Percentiles rank a stretch among this genome's conserved stretches.
Conservation (phyloP, 2,329 filamentous ascomycete species). For the Diaporthe vaccinii region DNA sequence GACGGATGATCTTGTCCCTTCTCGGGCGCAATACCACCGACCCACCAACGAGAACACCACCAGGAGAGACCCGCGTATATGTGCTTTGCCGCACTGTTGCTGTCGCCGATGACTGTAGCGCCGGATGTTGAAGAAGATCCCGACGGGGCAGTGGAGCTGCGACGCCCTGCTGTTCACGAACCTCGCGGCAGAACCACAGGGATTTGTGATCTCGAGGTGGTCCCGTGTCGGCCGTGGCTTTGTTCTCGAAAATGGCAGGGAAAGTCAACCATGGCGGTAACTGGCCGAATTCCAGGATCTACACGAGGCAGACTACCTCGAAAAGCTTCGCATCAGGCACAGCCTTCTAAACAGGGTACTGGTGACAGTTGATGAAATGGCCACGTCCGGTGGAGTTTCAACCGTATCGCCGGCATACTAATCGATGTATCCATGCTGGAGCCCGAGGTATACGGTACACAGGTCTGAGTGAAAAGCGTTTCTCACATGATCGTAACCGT, state of each 20-base stretch:
- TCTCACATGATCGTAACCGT: neutral
- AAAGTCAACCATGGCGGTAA: conserved; percentile 5
- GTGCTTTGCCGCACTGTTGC: neutral
- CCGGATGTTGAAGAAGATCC: no score
- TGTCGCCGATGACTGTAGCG: neutral
- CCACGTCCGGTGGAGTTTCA: neutral
- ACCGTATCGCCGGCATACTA: neutral
- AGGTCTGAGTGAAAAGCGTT: neutral
- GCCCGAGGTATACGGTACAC: no score
- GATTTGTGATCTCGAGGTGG: neutral
- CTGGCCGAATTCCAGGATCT: neutral
- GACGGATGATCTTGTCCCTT: conserved; percentile 4
- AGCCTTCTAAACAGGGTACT: neutral
- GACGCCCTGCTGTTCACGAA: neutral
- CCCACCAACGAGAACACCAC: neutral
- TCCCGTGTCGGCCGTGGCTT: neutral
- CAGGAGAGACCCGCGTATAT: neutral
- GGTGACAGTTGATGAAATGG: neutral
- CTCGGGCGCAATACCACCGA: neutral
- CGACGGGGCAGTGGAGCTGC: neutral
- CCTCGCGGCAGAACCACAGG: neutral
- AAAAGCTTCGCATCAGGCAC: neutral
- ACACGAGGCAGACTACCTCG: neutral
- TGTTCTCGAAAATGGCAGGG: neutral
- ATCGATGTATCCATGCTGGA: no score